phyloP scores from a whole-genome alignment of 768 basidiomycete genomes.

The Trametes gibbosa region DNA sequence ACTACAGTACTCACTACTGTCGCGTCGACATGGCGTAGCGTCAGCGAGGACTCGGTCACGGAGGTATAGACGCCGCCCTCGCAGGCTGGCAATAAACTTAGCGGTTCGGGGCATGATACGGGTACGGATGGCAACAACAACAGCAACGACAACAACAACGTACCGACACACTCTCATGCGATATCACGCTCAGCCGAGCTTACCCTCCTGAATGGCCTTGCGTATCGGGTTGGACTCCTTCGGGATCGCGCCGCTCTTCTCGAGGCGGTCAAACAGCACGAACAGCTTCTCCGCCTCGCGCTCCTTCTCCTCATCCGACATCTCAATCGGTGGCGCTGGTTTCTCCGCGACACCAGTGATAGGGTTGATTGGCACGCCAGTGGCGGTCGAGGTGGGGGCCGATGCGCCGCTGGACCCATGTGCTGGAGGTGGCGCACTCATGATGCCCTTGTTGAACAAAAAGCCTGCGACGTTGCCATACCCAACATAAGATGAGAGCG shows the following conservation, averaged over 20 bases:
- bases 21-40: background rate
- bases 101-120: background rate
- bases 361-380: conserved; percentile 63
- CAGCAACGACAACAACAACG: background rate
- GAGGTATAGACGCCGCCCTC: conserved; percentile 10
- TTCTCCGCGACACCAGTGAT: conserved; percentile 74
- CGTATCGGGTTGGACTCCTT: conserved; percentile 69
- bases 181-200: conserved; percentile 23
- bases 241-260: conserved; percentile 68
- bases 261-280: conserved; percentile 86
- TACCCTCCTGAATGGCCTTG: conserved; percentile 57
- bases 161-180: background rate
- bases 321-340: conserved; percentile 43
- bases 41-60: background rate
- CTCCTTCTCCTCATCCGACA: conserved; percentile 97
- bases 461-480: conserved; percentile 97
- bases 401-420: conserved; percentile 34
- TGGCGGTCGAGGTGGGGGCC: conserved; percentile 29
- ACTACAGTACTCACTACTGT: background rate
- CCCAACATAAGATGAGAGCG: conserved; percentile 75
- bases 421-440: conserved; percentile 49
- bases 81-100: conserved; percentile 6
- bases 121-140: background rate
- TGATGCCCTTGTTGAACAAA: conserved; percentile 87
- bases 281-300: conserved; percentile 90